Evolutionary conservation across 768 basidiomycete genomes (phyloP).

Genomic region (Tylopilus cervinicoccineus): DNA sequence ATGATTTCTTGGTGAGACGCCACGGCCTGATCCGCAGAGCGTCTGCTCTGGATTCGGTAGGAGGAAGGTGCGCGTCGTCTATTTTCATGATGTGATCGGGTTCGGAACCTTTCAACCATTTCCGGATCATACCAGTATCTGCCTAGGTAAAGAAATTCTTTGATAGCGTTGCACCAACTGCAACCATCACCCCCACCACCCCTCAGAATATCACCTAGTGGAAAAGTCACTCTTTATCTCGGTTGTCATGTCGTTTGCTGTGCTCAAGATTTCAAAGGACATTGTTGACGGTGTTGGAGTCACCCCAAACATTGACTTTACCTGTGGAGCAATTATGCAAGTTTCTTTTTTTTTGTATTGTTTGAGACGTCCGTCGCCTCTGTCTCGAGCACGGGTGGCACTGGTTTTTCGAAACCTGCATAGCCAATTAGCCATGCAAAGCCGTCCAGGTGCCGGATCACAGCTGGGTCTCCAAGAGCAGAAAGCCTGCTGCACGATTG

Average conservation of each 20-base stretch:
- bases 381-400: neutral
- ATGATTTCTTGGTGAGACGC: conserved; percentile 25
- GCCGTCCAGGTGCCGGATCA: conserved; percentile 54
- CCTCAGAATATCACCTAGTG: conserved; percentile 27
- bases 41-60: conserved; percentile 29
- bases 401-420: neutral
- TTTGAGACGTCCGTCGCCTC: too few species aligned
- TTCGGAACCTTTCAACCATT: too few species aligned
- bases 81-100: too few species aligned
- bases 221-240: conserved; percentile 26
- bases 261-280: conserved; percentile 40
- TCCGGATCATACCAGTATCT: conserved; percentile 7
- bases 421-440: conserved; percentile 49
- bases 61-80: conserved; percentile 15
- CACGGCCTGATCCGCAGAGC: conserved; percentile 17
- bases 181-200: neutral
- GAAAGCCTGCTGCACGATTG: conserved; percentile 5
- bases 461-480: conserved; percentile 46
- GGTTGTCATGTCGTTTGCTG: conserved; percentile 39
- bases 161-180: neutral
- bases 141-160: conserved; percentile 12
- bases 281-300: conserved; percentile 40
- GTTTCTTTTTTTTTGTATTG: conserved; percentile 2
- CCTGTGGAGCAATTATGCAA: conserved; percentile 44
- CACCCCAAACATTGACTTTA: conserved; percentile 40